A percentile compares a stretch with the other conserved stretches of the same genome.
Conservation (phyloP, 345 rosid species). For the Eucalyptus sp. region DNA sequence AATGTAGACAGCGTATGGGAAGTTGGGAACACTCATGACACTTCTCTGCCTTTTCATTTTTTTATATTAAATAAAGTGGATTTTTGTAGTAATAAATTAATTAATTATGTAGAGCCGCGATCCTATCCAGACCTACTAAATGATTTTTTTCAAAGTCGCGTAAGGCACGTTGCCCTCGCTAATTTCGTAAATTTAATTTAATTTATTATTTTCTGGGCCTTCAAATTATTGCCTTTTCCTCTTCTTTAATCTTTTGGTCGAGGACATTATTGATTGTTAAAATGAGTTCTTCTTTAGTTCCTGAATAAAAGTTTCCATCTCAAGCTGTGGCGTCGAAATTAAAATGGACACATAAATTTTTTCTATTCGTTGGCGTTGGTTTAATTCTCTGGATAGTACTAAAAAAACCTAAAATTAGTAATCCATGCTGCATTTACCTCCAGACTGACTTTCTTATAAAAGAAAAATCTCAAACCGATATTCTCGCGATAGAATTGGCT, state of each 20-base stretch:
- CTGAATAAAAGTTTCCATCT: neutral
- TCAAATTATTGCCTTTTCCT: neutral
- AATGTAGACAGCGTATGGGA: neutral
- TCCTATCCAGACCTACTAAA: neutral
- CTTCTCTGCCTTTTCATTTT: neutral
- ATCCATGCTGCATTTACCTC: too few species aligned
- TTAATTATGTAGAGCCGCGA: neutral
- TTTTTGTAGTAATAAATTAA: neutral
- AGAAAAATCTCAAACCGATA: too few species aligned
- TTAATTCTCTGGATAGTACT: too few species aligned
- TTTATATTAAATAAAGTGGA: neutral
- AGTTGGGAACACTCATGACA: neutral
- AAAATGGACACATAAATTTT: too few species aligned
- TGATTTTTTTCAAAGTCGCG: neutral
- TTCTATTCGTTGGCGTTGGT: fast-evolving
- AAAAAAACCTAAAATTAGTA: too few species aligned
- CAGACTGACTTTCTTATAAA: too few species aligned
- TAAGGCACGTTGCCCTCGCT: neutral
- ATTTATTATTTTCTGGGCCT: neutral
- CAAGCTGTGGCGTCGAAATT: too few species aligned
- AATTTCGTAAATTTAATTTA: neutral
- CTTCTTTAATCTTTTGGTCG: too few species aligned
- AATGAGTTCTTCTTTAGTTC: neutral
- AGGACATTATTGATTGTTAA: too few species aligned
- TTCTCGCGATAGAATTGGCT: fast-evolving